Base-by-base conservation (phyloP, 2,329 filamentous ascomycete genomes). In the Fonsecaea erecta region DNA sequence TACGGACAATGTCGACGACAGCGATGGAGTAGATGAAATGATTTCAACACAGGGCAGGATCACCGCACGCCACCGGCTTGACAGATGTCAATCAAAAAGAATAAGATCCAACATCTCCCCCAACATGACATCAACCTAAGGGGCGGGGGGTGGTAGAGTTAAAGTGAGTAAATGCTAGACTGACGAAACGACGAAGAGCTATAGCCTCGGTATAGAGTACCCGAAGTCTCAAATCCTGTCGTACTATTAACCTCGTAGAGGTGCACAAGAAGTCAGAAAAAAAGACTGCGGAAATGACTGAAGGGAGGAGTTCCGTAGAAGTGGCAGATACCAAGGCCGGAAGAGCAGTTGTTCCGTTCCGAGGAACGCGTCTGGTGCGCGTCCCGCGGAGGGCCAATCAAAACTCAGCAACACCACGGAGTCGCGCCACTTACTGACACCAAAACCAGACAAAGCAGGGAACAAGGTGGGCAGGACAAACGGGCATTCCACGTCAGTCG, bases 91-190 rank as follows among this genome's bases (percentile, higher is more conserved):
- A 30, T 46, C 32, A 21, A 56, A 48, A 37, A 4, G 18, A 43
- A 60, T n/a, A n/a, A 48, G 51, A 60, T 60, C 57, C 57, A 60
- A 60, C 57, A 37, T 60, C 56, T 60, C 48, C 56, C 18, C n/a
- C 32, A 21, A 52, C 24, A 52, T 60, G 57, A 35, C 57, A 52
- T 53, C 52, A 30, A 34, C 18, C 26, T 14, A 28, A 9, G 30
- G 9, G 16, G 3, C 6, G 30, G 52, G 8, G 52, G 12, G 7
- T 30, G 52, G 52, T 53, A 53, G 52, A 21, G 26, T 53, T 34
- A 5, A n/a, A 18, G 34, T 30, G 26, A 30, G 8, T 16, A 3
- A 30, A n/a, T 32, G 52, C 52, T 34, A 32, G 52, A 18, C 26
- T 6, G 52, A 34, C 18, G n/a, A 21, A 53, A 4, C n/a, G 26